Base-by-base conservation (phyloP, 208 protist genomes). In the Leishmania major region DNA sequence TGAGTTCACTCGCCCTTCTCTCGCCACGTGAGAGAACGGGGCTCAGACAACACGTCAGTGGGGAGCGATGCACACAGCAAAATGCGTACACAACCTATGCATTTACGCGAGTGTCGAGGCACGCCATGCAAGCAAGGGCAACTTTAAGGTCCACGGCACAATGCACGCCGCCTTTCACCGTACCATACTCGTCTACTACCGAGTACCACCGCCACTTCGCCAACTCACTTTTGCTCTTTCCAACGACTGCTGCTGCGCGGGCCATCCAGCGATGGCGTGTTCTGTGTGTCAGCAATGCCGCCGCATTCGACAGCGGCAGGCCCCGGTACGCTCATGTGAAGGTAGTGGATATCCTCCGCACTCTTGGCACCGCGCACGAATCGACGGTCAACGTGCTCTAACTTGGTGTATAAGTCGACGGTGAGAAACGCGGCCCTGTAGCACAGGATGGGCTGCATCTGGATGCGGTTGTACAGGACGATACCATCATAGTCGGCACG, bases 371-470 rank as follows among this genome's bases (percentile, higher is more conserved):
- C 69, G n/a, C 40, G 40, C 47, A 94, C 62, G 75, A 83, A 92
- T 2, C 0, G 49, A 1, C 53, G 19, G 19, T 75, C 45, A 11
- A 92, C n/a, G 19, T 83, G 59, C 1, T 71, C 43, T 0, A 77
- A 83, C 60, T 89, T 53, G 17, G 53, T 43, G 51, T 31, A 75
- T 74, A 93, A 94, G 79, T 94, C 83, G 51, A 59, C 28, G 2
- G 79, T 51, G 22, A 96, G 80, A 74, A 94, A 96, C 0, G 74
- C 77, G 5, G 83, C 90, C 43, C 84, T 80, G n/a, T 60, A 64
- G 77, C 86, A 89, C 17, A 91, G 88, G 40, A 94, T 89, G 49
- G 75, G 77, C 77, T 93, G 91, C 0, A 85, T 86, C 53, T 59
- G 25, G 49, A 82, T 19, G 35, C 69, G 82, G 40, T 47, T 85